Base-by-base conservation (phyloP, 371 early-diverging fungal genomes). In the Mortierella sp. region DNA sequence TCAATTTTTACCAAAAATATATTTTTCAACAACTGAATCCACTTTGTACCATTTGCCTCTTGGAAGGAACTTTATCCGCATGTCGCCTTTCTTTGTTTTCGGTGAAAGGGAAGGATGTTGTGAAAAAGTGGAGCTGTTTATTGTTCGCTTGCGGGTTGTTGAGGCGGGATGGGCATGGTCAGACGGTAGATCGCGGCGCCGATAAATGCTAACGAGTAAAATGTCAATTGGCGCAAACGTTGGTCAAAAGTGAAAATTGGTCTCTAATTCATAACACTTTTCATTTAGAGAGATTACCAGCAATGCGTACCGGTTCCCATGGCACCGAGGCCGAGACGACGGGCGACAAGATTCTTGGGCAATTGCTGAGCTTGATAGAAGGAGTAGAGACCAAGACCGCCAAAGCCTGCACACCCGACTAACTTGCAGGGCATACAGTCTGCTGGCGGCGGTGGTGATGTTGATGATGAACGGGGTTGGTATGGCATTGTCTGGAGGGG, bases 401-500 rank as follows among this genome's bases (percentile, higher is more conserved):
- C 76, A 46, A 84, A 84, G 7, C 84, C 84, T 5, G 68, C 78
- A 65, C 81, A 75, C 3, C 84, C 84, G 18, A 84, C 74, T 16
- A 84, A 18, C 35, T 81, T 84, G 54, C 84, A 84, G 10, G 84
- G 81, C 73, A 80, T 21, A 63, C 84, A 84, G 27, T 81, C 84
- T 54, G 35, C 70, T 5, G 81, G 81, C 0, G 46, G 51, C 0
- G 60, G 60, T 43, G 79, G n/a, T 65, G 75, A 29, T 79, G 76
- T 21, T 78, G 76, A 24, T 76, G 76, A 14, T 46, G 55, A n/a
- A 70, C 75, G 14, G 46, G 48, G 32, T 68, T 49, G 29, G 70
- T 70, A 27, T 14, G 54, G 8, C 38, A 71, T 49, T 8, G 27
- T 51, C 63, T 54, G 70, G 29, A 32, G 35, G 16, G 32, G 60